phyloP scores from a whole-genome alignment of 1,284 basidiomycete genomes.

The Fomitopsis betulina region DNA sequence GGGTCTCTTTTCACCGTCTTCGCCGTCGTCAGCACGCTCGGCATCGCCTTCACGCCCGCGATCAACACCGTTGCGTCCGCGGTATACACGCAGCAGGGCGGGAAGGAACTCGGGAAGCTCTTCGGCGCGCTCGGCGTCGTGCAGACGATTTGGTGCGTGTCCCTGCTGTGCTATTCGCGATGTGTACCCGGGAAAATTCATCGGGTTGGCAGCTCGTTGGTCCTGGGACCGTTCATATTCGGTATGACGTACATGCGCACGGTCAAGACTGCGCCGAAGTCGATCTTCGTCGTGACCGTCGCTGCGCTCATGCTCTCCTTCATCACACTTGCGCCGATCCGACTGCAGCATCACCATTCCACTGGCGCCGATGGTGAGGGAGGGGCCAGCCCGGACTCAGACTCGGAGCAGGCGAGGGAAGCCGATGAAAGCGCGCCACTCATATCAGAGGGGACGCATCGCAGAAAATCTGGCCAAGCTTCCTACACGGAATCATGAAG shows the following conservation, averaged over 20 bases:
- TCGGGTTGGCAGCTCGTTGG: conserved; percentile 34
- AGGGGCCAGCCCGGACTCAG: not conserved
- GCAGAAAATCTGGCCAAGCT: not conserved
- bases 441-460: not conserved
- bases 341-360: conserved; percentile 32
- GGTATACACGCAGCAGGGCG: conserved; percentile 46
- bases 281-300: conserved; percentile 49
- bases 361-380: conserved; percentile 10
- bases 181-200: not conserved
- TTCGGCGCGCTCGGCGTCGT: conserved; percentile 73
- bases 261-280: conserved; percentile 50
- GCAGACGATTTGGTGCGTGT: conserved; percentile 56
- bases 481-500: not conserved
- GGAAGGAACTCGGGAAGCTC: conserved; percentile 55
- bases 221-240: conserved; percentile 57
- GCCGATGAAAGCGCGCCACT: not conserved
- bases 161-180: not conserved
- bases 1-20: conserved; percentile 42
- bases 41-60: conserved; percentile 59
- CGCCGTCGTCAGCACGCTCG: conserved; percentile 45
- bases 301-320: conserved; percentile 36
- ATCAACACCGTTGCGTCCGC: conserved; percentile 63
- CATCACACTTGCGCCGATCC: conserved; percentile 39
- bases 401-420: not conserved
- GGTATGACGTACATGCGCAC: conserved; percentile 57